These are phyloP conservation scores for Aspergillus niger DNA, from an alignment of 2,329 filamentous ascomycete species.

Conservation along the genomic window DNA sequence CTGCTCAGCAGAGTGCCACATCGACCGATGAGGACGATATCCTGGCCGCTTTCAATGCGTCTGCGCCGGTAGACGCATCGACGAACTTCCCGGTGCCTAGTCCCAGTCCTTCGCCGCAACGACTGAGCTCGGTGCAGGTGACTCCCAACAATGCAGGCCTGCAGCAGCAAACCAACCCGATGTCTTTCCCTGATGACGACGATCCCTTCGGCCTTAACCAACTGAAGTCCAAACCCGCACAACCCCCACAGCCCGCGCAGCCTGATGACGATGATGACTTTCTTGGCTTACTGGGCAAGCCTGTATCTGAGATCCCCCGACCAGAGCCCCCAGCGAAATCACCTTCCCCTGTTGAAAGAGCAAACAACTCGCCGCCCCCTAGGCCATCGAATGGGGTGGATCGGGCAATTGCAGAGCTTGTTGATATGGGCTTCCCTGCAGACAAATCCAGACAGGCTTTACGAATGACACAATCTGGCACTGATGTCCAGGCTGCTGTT, in stretches of 20 bases:
- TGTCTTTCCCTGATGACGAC: slow-evolving; percentile 59
- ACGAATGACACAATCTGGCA: slow-evolving; percentile 74
- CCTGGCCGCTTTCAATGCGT: slow-evolving; percentile 62
- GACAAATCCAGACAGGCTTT: slow-evolving; percentile 82
- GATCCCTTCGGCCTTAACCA: slow-evolving; percentile 82
- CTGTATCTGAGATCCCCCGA: slow-evolving; percentile 55
- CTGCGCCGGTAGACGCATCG: slow-evolving; percentile 60
- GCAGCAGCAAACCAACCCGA: slow-evolving; percentile 24
- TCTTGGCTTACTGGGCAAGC: slow-evolving; percentile 61
- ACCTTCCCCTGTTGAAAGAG: slow-evolving; percentile 17
- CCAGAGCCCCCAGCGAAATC: slow-evolving; percentile 32
- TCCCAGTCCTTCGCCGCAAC: slow-evolving; percentile 34
- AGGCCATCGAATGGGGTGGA: slow-evolving; percentile 61
- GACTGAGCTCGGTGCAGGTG: slow-evolving; percentile 15
- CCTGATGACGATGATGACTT: slow-evolving; percentile 62
- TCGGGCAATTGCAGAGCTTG: slow-evolving; percentile 78
- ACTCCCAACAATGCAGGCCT: slow-evolving; percentile 19
- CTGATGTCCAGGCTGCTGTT: slow-evolving; percentile 82
- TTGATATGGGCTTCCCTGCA: slow-evolving; percentile 90
- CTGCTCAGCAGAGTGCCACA: slow-evolving; percentile 52
- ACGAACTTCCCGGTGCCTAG: slow-evolving; percentile 58
- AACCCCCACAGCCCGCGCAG: slow-evolving; percentile 50
- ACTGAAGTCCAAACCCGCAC: slow-evolving; percentile 57
- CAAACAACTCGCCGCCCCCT: slow-evolving; percentile 22
- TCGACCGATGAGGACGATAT: slow-evolving; percentile 60